Evolutionary conservation across 768 basidiomycete genomes (phyloP), one percentile per base, ranked within the genome.

Genomic region (Lentinula lateritia): DNA sequence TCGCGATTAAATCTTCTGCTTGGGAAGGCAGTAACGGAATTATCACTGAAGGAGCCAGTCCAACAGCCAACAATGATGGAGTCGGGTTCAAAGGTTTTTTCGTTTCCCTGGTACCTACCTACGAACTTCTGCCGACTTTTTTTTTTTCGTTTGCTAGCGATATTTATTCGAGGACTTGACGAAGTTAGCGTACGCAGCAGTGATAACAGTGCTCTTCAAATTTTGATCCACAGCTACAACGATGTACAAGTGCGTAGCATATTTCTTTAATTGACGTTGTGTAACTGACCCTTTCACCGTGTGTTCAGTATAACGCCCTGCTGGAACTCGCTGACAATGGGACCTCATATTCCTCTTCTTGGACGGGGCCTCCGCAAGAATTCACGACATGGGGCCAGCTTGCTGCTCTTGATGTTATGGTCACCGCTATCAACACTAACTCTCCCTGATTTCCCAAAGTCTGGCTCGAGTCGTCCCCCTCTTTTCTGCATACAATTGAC

Each of bases 341-440:
- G 10, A 74, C 60, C 34, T 71, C 74, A 10, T 82, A 83, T 65
- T 79, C 79, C 12, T 71, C 80, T n/a, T 68, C 66, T 35, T 82
- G 81, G 80, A 72, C 72, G 50, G 81, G 80, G 2, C 81, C 81
- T 2, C 73, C 79, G 6, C 72, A 76, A 55, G 65, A 46, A 0
- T 83, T 79, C 65, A 81, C 79, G 1, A 72, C 75, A 7, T 83
- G 80, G 81, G 80, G 80, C 3, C 79, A 83, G 66, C 71, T 81
- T 34, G 78, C 79, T 34, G 75, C 79, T 6, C 68, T 81, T 68
- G 78, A 79, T 68, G 78, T 79, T 6, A 58, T 82, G 61, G 61
- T 62, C 13, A 55, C 59, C 7, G 50, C 48, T 15, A 52, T 60
- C 34, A 52, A 60, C 35, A 60, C 59, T 16, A 52, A 52, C 32